Conservation (phyloP, 2,329 filamentous ascomycete species). For the Paecilomyces formosus region DNA sequence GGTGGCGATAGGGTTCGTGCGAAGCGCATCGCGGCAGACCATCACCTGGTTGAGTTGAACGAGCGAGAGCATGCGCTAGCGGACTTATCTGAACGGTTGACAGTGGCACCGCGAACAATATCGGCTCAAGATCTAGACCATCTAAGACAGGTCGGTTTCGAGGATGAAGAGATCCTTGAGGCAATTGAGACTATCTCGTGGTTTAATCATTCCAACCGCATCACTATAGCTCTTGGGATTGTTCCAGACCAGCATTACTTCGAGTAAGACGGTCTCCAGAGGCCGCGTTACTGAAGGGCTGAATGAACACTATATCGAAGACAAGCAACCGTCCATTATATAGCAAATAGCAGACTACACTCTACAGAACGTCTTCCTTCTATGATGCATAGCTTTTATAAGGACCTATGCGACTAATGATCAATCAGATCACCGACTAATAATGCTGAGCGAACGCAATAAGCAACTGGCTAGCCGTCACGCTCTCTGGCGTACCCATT, state of each 20-base stretch:
- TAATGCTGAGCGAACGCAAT: too few species aligned
- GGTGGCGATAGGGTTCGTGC: neutral
- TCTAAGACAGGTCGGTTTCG: neutral
- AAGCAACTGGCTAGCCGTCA: too few species aligned
- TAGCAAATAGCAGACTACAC: too few species aligned
- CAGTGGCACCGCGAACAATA: neutral
- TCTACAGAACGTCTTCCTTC: too few species aligned
- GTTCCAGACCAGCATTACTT: neutral
- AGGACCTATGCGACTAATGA: too few species aligned
- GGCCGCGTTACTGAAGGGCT: neutral
- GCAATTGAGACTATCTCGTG: neutral
- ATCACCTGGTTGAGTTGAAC: neutral
- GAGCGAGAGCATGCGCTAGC: neutral
- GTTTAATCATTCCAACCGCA: constrained; percentile 1
- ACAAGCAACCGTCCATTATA: too few species aligned
- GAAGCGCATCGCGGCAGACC: neutral
- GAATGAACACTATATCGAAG: too few species aligned
- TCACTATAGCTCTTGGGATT: neutral
- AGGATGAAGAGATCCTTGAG: neutral
- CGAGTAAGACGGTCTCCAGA: neutral
- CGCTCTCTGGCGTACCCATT: too few species aligned
- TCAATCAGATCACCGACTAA: too few species aligned
- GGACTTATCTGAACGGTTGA: neutral
- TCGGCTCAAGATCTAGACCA: neutral
- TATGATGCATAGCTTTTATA: too few species aligned